Percentiles rank a stretch among this genome's conserved stretches.
Conservation (phyloP, 352 stramenopile genomes). For the Globisporangium sylvaticum region DNA sequence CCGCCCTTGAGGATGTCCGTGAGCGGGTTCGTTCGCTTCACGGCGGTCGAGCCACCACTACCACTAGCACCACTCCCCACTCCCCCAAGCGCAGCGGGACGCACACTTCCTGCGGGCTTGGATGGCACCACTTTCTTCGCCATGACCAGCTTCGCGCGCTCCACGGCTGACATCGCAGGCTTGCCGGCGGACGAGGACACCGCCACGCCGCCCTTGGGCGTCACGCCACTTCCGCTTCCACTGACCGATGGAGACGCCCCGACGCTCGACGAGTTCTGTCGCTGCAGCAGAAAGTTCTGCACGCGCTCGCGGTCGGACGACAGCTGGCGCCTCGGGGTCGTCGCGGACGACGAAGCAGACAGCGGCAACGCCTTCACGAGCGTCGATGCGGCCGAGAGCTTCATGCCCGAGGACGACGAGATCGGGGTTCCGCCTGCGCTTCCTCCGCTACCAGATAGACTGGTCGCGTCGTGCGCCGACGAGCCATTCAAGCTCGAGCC, state of each 20-base stretch:
- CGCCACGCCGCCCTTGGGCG: background rate
- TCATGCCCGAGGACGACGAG: slow-evolving; percentile 1
- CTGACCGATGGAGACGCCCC: background rate
- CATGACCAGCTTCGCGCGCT: slow-evolving; percentile 77
- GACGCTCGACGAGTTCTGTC: slow-evolving; percentile 25
- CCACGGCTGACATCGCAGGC: slow-evolving; percentile 51
- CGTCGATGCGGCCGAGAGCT: background rate
- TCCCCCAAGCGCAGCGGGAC: slow-evolving; percentile 16
- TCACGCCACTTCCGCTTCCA: background rate
- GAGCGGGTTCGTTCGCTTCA: slow-evolving; percentile 74
- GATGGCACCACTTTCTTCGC: slow-evolving; percentile 47
- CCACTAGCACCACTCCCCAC: background rate
- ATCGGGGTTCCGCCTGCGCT: background rate
- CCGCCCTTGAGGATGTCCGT: slow-evolving; percentile 73
- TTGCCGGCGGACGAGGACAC: slow-evolving; percentile 17
- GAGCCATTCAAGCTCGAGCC: slow-evolving; percentile 3
- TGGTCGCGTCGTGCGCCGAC: slow-evolving; percentile 4
- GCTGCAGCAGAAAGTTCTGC: slow-evolving; percentile 63
- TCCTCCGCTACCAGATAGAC: background rate
- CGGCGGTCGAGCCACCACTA: slow-evolving; percentile 20
- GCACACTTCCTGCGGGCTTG: background rate
- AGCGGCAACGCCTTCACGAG: slow-evolving; percentile 6
- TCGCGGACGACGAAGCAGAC: slow-evolving; percentile 5
- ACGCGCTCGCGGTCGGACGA: slow-evolving; percentile 53
- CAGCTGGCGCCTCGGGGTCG: slow-evolving; percentile 48